Evolutionary conservation across 1,139 yeast genomes (phyloP).

Genomic region (Pichia sp.): DNA sequence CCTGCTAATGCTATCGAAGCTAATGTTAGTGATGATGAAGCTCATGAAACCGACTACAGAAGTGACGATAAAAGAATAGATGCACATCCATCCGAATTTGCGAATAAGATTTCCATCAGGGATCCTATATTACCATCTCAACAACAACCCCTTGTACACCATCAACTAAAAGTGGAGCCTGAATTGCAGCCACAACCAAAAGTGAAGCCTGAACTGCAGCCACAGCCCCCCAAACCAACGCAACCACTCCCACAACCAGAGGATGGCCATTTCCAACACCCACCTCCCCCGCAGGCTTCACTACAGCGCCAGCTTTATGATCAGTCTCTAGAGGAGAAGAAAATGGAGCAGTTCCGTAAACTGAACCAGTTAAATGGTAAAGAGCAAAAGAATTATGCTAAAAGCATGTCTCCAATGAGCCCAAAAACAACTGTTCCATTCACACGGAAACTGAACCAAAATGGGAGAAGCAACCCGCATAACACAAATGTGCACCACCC

Average conservation of each 20-base stretch:
- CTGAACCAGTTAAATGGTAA: too few species aligned
- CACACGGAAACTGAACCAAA: constrained; percentile 4
- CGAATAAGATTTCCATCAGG: too few species aligned
- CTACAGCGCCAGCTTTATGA: constrained; percentile 7
- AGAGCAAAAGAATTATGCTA: constrained; percentile 3
- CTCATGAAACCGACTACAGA: too few species aligned
- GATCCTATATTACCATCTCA: too few species aligned
- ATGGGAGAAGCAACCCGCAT: neutral
- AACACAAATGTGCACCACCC: neutral
- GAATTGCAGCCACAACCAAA: too few species aligned
- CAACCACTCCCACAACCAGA: neutral
- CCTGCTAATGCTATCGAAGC: too few species aligned
- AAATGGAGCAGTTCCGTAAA: constrained; percentile 10
- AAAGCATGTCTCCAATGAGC: constrained; percentile 14
- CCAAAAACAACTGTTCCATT: constrained; percentile 8
- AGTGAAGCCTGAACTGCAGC: too few species aligned
- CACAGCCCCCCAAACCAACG: neutral
- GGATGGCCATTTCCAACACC: neutral
- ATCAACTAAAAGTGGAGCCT: too few species aligned
- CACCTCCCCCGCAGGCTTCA: neutral
- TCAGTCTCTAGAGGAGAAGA: constrained; percentile 9
- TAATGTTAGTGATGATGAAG: too few species aligned
- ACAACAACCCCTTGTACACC: neutral
- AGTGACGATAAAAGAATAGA: neutral
- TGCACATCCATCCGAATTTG: too few species aligned